Evolutionary conservation across 495 filamentous ascomycete species (phyloP).

Genomic region (Penicillium lividum): DNA sequence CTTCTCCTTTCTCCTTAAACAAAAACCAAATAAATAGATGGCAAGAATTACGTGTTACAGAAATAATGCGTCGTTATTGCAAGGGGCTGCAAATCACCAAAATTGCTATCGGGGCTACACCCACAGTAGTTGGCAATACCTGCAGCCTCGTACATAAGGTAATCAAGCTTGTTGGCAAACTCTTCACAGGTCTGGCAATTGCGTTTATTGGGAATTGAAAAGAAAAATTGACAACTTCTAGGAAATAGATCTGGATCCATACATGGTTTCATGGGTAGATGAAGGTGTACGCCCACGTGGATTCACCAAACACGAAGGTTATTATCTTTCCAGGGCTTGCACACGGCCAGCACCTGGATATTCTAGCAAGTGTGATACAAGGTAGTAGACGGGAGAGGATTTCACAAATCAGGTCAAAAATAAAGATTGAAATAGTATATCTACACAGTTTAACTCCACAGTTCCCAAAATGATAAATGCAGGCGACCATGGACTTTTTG

Average conservation of each 20-base stretch:
- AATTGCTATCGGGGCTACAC: conserved; percentile 20
- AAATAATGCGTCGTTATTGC: conserved; percentile 6
- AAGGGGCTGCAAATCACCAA: conserved; percentile 22
- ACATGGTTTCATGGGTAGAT: neutral
- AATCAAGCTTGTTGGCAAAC: neutral
- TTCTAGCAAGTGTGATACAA: neutral
- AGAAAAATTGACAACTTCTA: neutral
- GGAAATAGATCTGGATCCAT: neutral
- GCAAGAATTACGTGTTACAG: neutral
- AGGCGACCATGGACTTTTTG: conserved; percentile 25
- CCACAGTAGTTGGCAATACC: conserved; percentile 7
- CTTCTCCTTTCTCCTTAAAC: neutral
- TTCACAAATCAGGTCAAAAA: conserved; percentile 5
- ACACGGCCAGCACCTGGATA: neutral
- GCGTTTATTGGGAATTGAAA: neutral
- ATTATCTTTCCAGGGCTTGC: neutral
- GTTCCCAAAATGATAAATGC: conserved; percentile 28
- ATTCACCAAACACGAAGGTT: neutral
- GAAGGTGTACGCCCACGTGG: neutral
- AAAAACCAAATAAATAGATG: neutral
- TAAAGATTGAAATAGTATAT: conserved; percentile 32
- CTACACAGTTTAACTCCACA: conserved; percentile 33
- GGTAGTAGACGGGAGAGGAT: no score
- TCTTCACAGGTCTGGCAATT: neutral
- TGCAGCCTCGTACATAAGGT: conserved; percentile 13